phyloP scores from a whole-genome alignment of 78 protist genomes.

The Diacronema lutheri region DNA sequence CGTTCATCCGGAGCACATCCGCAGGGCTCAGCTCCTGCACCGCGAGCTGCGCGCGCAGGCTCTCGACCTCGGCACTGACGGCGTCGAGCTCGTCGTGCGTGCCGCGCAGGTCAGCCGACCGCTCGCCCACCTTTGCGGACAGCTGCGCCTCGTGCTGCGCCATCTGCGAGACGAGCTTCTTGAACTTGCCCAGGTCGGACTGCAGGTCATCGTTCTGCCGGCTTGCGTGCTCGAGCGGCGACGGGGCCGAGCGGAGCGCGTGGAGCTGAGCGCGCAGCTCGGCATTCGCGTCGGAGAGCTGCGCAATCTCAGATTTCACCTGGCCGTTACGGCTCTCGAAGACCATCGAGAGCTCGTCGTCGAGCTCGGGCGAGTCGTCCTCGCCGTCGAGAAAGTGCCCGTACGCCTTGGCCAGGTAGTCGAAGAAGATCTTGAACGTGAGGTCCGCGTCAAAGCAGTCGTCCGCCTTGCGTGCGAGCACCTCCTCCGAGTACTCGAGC shows the following conservation, averaged over 20 bases:
- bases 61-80: not conserved
- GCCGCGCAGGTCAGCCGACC: not conserved
- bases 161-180: not conserved
- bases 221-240: not conserved
- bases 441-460: not conserved
- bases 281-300: not conserved
- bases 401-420: conserved; percentile 1
- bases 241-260: not conserved
- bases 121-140: not conserved
- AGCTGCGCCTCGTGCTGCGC: not conserved
- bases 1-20: not conserved
- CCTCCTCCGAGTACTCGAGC: conserved; percentile 8
- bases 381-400: conserved; percentile 10
- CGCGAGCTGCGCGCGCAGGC: not conserved
- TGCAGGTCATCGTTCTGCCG: not conserved
- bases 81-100: not conserved
- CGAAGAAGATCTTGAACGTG: not conserved
- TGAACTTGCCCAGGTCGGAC: not conserved
- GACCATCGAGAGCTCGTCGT: not conserved
- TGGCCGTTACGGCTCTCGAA: not conserved
- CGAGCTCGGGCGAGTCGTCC: not conserved
- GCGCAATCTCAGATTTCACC: not conserved
- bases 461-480: not conserved
- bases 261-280: not conserved
- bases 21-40: not conserved